Evolutionary conservation across 2,329 filamentous ascomycete species (phyloP).

Genomic region (Fusarium denticulatum): DNA sequence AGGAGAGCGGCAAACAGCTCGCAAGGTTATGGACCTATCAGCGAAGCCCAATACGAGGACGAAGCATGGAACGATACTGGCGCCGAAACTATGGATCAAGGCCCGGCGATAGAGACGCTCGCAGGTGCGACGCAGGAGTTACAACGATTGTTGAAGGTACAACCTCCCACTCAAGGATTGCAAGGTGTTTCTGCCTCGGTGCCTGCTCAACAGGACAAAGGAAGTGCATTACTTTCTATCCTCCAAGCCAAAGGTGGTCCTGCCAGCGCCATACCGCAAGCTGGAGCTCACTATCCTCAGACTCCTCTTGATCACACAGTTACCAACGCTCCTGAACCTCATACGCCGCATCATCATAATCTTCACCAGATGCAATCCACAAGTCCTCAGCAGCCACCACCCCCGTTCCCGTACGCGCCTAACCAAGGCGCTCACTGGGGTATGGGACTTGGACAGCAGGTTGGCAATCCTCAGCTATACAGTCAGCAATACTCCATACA

Average conservation of each 20-base stretch:
- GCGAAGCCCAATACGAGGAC: conserved; percentile 71
- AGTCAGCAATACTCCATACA: conserved; percentile 28
- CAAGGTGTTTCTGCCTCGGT: conserved; percentile 46
- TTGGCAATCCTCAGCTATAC: conserved; percentile 22
- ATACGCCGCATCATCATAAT: conserved; percentile 65
- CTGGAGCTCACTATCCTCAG: conserved; percentile 50
- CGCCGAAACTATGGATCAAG: conserved; percentile 43
- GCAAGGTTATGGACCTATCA: conserved; percentile 55
- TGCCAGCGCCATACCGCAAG: conserved; percentile 23
- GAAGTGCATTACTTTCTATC: conserved; percentile 63
- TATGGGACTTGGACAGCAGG: conserved; percentile 22
- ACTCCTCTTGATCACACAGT: conserved; percentile 66
- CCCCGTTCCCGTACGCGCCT: conserved; percentile 43
- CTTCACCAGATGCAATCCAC: conserved; percentile 54
- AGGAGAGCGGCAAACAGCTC: conserved; percentile 55
- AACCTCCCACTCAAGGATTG: conserved; percentile 61
- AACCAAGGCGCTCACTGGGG: conserved; percentile 35
- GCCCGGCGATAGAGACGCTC: conserved; percentile 57
- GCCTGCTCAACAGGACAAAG: conserved; percentile 55
- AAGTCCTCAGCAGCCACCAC: conserved; percentile 46
- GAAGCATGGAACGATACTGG: conserved; percentile 59
- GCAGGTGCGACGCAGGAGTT: conserved; percentile 63
- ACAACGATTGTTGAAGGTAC: conserved; percentile 65
- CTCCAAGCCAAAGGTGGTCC: conserved; percentile 52
- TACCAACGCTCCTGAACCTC: conserved; percentile 61